Base-by-base conservation (phyloP, 2,329 filamentous ascomycete genomes). In the Calonectria hawksworthii region DNA sequence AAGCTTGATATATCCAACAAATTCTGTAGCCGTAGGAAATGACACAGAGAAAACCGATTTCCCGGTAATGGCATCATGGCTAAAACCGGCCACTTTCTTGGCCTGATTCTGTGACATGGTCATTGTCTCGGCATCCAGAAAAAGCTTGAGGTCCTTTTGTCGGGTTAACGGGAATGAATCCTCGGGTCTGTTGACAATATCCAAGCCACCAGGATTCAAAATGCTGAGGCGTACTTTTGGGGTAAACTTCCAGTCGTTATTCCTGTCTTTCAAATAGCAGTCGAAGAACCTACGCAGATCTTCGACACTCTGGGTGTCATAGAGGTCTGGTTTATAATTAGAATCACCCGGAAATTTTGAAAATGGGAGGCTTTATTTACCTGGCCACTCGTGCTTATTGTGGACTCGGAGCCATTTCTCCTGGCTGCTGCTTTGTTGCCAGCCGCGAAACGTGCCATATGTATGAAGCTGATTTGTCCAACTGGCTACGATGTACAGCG, bases 191-290 rank as follows among this genome's bases (percentile, higher is more conserved):
- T 59, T 59, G 16, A 59, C 21, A 23, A 59, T 59, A 14, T 59
- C 54, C 21, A 36, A 13, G 7, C 54, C 54, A 13, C 54, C 54
- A 8, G 54, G 54, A 30, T 36, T 36, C 32, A 59, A 23, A 13
- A 59, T 14, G 32, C 54, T 59, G 13, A 59, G 30, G 10, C 54
- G 54, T 13, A 59, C 54, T 59, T 59, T 59, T 36, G 54, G 54
- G 10, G 54, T 59, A 26, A 59, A 59, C 21, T 36, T 59, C 54
- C 54, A 59, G n/a, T 59, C 54, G 32, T 59, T 59, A n/a, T 59
- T 59, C 1, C 23, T 11, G 10, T 8, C 54, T n/a, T 59, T 59
- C 10, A 59, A 34, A 23, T 59, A 59, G 2, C 16, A 59, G 18
- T 59, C 54, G n/a, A 59, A 59, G 54, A 59, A 59, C 11, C 8